phyloP scores from a whole-genome alignment of 2,329 filamentous ascomycete genomes.

The Diplodia sapinea region DNA sequence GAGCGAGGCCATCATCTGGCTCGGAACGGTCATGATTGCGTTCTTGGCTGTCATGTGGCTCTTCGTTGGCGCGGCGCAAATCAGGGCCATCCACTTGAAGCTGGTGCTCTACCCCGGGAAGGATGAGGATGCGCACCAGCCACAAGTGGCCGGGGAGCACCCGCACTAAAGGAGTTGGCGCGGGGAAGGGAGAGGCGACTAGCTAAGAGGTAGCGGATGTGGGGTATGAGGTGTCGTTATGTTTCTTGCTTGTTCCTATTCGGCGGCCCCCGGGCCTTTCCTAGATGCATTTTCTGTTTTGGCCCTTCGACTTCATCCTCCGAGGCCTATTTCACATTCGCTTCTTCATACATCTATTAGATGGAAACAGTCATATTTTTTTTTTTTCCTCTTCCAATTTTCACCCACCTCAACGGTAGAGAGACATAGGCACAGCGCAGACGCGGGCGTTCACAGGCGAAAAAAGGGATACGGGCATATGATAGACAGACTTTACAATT shows the following conservation, averaged over 20 bases:
- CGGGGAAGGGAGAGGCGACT: not conserved
- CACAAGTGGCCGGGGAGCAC: not conserved
- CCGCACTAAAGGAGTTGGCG: constrained; percentile 2
- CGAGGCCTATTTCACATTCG: constrained; percentile 9
- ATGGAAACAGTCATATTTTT: not conserved
- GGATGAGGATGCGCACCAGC: constrained; percentile 30
- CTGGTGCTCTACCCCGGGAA: constrained; percentile 63
- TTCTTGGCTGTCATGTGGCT: constrained; percentile 60
- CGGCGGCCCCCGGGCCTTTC: not conserved
- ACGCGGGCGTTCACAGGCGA: constrained; percentile 6
- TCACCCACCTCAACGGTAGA: not conserved
- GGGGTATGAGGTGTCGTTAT: not conserved
- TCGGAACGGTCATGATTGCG: constrained; percentile 57
- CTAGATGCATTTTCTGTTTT: not conserved
- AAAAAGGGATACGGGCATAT: not conserved
- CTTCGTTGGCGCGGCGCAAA: constrained; percentile 59
- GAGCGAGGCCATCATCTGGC: constrained; percentile 45
- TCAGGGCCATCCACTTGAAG: constrained; percentile 57
- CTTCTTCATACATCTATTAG: constrained; percentile 7
- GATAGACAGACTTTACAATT: not conserved
- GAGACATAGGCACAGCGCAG: not conserved
- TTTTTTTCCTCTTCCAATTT: not conserved
- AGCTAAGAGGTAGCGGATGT: not conserved
- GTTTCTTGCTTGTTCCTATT: not conserved
- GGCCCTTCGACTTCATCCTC: not conserved